A percentile compares a stretch with the other conserved stretches of the same genome.
These are phyloP conservation scores for Sporisorium sorghi DNA, from an alignment of 1,284 basidiomycete genomes.

Conservation along the genomic window DNA sequence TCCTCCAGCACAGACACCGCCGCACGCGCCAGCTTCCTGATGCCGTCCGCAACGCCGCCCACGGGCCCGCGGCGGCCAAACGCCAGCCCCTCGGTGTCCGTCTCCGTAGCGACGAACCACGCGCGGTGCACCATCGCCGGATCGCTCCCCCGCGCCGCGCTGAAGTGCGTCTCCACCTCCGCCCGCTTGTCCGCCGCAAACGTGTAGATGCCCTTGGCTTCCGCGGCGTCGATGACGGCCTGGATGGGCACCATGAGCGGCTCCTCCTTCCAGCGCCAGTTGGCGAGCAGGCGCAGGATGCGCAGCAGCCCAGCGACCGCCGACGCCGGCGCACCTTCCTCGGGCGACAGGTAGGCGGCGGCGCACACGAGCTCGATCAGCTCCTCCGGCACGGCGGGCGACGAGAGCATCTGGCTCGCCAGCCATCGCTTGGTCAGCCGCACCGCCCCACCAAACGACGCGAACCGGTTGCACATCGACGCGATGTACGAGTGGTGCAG, in stretches of 20 bases:
- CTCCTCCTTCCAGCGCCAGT: slow-evolving; percentile 80
- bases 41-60: slow-evolving; percentile 56
- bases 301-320: slow-evolving; percentile 80
- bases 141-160: slow-evolving; percentile 67
- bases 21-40: slow-evolving; percentile 55
- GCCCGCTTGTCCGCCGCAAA: slow-evolving; percentile 73
- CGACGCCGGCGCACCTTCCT: slow-evolving; percentile 70
- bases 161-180: slow-evolving; percentile 74
- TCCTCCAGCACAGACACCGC: slow-evolving; percentile 45
- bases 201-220: slow-evolving; percentile 45
- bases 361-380: slow-evolving; percentile 87
- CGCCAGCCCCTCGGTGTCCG: slow-evolving; percentile 79
- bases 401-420: slow-evolving; percentile 83
- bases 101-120: slow-evolving; percentile 85
- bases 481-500: slow-evolving; percentile 86
- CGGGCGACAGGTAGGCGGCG: slow-evolving; percentile 71
- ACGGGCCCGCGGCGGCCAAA: slow-evolving; percentile 74
- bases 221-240: slow-evolving; percentile 61
- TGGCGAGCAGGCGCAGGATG: slow-evolving; percentile 79
- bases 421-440: slow-evolving; percentile 94
- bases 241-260: slow-evolving; percentile 73
- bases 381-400: slow-evolving; percentile 80
- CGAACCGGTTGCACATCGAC: slow-evolving; percentile 81
- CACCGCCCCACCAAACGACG: slow-evolving; percentile 84
- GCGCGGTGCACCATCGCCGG: slow-evolving; percentile 72